A percentile compares a stretch with the other conserved stretches of the same genome.
These are phyloP conservation scores for Podospora tetraspora DNA, from an alignment of 495 filamentous ascomycete genomes.

Conservation along the genomic window DNA sequence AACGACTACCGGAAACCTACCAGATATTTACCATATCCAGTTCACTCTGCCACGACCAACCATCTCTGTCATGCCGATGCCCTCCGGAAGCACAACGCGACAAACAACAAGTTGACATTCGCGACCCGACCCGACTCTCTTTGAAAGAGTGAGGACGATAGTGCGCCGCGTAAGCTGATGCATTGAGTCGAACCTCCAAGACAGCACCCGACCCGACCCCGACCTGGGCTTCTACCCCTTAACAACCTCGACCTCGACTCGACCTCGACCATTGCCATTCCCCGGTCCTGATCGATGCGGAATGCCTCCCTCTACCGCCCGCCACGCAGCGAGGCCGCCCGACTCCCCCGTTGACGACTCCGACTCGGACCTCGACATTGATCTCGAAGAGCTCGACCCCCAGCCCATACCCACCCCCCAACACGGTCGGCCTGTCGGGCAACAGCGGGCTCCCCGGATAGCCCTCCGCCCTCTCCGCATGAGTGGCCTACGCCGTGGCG, in stretches of 20 bases:
- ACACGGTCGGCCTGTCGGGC: conserved; percentile 5
- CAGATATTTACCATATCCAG: not conserved
- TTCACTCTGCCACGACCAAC: not conserved
- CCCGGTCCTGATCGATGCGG: conserved; percentile 42
- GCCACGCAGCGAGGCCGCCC: conserved; percentile 46
- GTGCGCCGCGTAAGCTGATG: not conserved
- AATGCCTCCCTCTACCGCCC: conserved; percentile 49
- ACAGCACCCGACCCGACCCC: not conserved
- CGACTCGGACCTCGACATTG: conserved; percentile 66
- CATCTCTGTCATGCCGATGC: not conserved
- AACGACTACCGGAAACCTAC: not conserved
- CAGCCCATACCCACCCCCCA: conserved; percentile 29
- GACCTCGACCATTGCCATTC: not conserved
- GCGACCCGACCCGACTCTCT: not conserved
- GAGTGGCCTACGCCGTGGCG: conserved; percentile 46
- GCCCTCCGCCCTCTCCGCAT: conserved; percentile 67
- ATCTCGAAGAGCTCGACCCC: conserved; percentile 68
- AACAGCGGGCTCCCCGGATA: conserved; percentile 54
- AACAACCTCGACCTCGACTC: conserved; percentile 6
- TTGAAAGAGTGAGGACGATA: not conserved
- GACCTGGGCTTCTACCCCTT: not conserved
- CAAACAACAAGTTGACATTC: not conserved
- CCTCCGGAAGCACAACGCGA: not conserved
- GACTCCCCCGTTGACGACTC: conserved; percentile 50
- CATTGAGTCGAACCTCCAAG: not conserved